Percentiles rank a stretch among this genome's conserved stretches.
Conservation (phyloP, 225 moss, liverwort and hornwort genomes). For the Physcomitrium patens region DNA sequence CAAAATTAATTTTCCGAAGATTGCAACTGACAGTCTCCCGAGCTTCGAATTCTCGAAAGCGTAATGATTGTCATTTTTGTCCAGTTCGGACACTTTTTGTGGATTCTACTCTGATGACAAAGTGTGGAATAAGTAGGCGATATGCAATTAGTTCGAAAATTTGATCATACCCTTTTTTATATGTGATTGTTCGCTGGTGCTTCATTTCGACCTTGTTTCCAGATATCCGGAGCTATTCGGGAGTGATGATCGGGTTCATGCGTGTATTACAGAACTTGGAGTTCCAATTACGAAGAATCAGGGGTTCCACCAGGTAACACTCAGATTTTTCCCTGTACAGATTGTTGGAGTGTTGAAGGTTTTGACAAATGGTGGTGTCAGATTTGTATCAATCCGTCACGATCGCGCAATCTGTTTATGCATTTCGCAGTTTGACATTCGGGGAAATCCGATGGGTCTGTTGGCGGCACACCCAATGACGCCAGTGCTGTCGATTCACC, state of each 20-base stretch:
- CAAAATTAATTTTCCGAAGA: neutral
- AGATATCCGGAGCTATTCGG: slow-evolving; percentile 37
- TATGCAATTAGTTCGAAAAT: no score
- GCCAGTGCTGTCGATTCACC: slow-evolving; percentile 65
- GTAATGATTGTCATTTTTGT: neutral
- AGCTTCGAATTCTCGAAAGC: neutral
- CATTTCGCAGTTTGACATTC: slow-evolving; percentile 55
- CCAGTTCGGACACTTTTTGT: no score
- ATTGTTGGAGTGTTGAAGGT: no score
- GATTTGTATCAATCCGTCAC: no score
- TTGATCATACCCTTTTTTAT: no score
- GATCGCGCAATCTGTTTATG: neutral
- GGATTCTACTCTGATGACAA: no score
- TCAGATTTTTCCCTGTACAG: neutral
- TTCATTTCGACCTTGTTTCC: neutral
- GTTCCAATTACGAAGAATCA: slow-evolving; percentile 39
- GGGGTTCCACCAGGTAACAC: slow-evolving; percentile 42
- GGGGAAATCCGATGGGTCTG: slow-evolving; percentile 51
- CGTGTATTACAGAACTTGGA: slow-evolving; percentile 43
- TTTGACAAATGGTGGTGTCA: no score
- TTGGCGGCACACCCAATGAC: slow-evolving; percentile 60
- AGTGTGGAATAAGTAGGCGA: no score
- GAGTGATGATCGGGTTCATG: slow-evolving; percentile 44
- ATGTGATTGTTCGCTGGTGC: no score
- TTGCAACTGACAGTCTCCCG: no score